Percentiles rank a stretch among this genome's conserved stretches.
These are phyloP conservation scores for Colletotrichum tabaci DNA, from an alignment of 2,329 filamentous ascomycete genomes.

Conservation along the genomic window DNA sequence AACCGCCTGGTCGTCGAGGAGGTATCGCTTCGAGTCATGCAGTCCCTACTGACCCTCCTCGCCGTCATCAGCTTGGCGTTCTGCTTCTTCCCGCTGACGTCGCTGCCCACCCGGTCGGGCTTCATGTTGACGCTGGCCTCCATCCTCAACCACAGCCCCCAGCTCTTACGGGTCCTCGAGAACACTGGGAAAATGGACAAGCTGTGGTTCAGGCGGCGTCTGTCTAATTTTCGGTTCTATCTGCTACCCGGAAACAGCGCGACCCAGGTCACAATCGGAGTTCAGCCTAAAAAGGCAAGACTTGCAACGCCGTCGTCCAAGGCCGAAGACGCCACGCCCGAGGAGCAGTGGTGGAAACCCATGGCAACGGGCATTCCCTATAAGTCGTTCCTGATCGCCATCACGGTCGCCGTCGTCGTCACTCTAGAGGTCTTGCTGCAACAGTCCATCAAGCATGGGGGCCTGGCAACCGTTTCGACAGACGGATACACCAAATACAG, in stretches of 20 bases:
- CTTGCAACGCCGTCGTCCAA: background rate
- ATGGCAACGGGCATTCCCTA: background rate
- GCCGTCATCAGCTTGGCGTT: background rate
- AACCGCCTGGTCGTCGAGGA: background rate
- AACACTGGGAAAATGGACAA: background rate
- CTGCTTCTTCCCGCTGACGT: background rate
- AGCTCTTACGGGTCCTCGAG: background rate
- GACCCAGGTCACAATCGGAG: background rate
- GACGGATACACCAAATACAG: conserved; percentile 12
- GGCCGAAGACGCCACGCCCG: background rate
- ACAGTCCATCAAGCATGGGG: background rate
- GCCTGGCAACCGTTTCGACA: background rate
- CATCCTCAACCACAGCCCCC: background rate
- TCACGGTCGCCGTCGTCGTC: background rate
- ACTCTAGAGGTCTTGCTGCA: conserved; percentile 5
- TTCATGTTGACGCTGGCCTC: conserved; percentile 1
- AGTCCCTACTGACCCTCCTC: background rate
- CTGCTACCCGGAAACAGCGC: background rate
- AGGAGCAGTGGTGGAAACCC: background rate
- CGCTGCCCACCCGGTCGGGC: background rate
- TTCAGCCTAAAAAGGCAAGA: background rate
- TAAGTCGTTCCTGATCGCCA: background rate
- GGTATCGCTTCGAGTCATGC: background rate
- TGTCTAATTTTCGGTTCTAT: background rate
- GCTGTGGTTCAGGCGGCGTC: background rate